Percentiles rank a stretch among this genome's conserved stretches.
Evolutionary conservation across 2,329 filamentous ascomycete species (phyloP).

Genomic region (Massarina eburnea): DNA sequence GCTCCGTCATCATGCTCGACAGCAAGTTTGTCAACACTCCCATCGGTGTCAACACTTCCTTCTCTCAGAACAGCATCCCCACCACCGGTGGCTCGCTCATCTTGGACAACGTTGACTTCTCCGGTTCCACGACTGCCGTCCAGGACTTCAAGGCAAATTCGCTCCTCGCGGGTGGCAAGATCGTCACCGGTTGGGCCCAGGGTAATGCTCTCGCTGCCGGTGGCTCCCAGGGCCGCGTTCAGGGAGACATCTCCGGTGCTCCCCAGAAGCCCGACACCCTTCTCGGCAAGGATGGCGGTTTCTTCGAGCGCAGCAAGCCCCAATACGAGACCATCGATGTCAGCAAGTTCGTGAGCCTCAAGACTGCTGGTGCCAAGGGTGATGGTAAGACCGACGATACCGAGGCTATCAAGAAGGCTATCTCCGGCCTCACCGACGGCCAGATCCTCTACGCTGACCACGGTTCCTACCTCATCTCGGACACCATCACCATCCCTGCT

Average conservation of each 20-base stretch:
- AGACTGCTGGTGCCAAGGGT: constrained; percentile 78
- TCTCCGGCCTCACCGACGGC: constrained; percentile 66
- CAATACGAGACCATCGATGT: constrained; percentile 73
- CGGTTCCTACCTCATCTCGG: constrained; percentile 62
- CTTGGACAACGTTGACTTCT: constrained; percentile 87
- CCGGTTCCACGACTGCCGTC: constrained; percentile 68
- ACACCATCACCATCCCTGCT: constrained; percentile 60
- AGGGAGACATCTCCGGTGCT: constrained; percentile 53
- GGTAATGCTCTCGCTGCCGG: constrained; percentile 69
- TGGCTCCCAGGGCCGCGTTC: constrained; percentile 52
- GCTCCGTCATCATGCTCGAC: constrained; percentile 82
- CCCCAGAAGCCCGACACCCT: constrained; percentile 68
- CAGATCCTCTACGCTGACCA: constrained; percentile 67
- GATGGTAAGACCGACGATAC: constrained; percentile 90
- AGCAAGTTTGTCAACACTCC: constrained; percentile 75
- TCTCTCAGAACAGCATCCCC: constrained; percentile 66
- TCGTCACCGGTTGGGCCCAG: constrained; percentile 74
- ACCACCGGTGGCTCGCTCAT: constrained; percentile 79
- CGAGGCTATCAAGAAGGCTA: constrained; percentile 74
- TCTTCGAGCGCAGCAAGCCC: constrained; percentile 85
- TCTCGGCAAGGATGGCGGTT: constrained; percentile 65
- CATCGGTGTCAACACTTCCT: constrained; percentile 76
- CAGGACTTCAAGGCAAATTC: constrained; percentile 57
- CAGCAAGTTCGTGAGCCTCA: constrained; percentile 80
- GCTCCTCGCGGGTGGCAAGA: constrained; percentile 69